phyloP scores from a whole-genome alignment of 495 filamentous ascomycete species.

The Penicillium simplicissimum region DNA sequence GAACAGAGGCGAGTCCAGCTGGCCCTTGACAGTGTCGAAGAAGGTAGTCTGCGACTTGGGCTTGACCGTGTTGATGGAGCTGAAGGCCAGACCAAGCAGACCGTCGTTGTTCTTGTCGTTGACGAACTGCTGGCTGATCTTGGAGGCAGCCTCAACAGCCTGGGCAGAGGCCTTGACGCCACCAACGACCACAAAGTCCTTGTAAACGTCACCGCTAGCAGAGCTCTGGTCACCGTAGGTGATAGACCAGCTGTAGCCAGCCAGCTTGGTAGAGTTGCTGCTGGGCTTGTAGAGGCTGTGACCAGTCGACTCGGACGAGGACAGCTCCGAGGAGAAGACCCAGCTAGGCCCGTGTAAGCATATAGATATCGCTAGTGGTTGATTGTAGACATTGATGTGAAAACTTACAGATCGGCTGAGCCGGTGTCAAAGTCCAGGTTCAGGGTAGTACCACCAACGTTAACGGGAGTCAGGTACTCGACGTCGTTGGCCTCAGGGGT shows the following conservation, averaged over 20 bases:
- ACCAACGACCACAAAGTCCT: constrained; percentile 68
- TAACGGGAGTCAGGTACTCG: constrained; percentile 69
- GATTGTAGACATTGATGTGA: background rate
- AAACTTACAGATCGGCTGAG: constrained; percentile 68
- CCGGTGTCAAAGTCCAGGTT: constrained; percentile 76
- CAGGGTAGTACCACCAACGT: constrained; percentile 61
- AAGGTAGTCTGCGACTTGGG: constrained; percentile 67
- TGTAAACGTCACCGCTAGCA: constrained; percentile 67
- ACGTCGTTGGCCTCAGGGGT: constrained; percentile 58
- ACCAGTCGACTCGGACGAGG: constrained; percentile 48
- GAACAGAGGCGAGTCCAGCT: constrained; percentile 63
- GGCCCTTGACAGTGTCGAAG: constrained; percentile 67
- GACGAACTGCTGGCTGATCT: constrained; percentile 61
- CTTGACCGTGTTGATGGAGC: constrained; percentile 65
- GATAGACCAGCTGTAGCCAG: constrained; percentile 63
- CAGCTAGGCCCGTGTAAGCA: constrained; percentile 35
- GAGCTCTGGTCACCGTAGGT: constrained; percentile 70
- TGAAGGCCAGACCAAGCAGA: constrained; percentile 71
- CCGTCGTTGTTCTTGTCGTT: constrained; percentile 64
- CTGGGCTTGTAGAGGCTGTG: constrained; percentile 65
- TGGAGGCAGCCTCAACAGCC: constrained; percentile 67
- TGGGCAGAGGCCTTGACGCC: constrained; percentile 61
- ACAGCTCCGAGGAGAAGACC: constrained; percentile 55
- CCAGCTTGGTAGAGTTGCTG: constrained; percentile 49
- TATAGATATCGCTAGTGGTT: background rate